Base-by-base conservation (phyloP, 2,329 filamentous ascomycete genomes). In the Microcera coccophila region DNA sequence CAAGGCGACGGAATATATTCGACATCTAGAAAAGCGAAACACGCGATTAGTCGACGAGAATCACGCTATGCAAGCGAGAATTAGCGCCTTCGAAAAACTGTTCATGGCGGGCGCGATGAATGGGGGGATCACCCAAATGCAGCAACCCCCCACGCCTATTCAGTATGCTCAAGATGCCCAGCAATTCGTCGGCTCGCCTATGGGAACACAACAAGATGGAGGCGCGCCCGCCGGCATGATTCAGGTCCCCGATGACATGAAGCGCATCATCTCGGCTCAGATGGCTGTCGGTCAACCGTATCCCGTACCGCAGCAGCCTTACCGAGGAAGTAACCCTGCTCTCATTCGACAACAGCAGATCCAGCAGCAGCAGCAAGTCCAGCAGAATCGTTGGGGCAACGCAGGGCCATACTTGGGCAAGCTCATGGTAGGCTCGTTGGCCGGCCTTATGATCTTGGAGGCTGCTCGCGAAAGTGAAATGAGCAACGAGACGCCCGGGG, bases 1-100 rank as follows among this genome's bases (percentile, higher is more conserved):
- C 52, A 97, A 97, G 65, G 91, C 91, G 3, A 96, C 91, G 5
- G 91, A 97, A 63, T 97, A 97, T 57, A 97, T 97, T 53, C 81
- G 84, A 28, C 90, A 97, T 66, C 71, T 97, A 2, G 91, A 97
- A 65, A 94, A 94, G 69, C 82, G 90, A 11, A 95, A 95, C 57
- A 86, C 82, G 52, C 81, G 86, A 5, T 71, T 96, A 9, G 72
- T 83, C 39, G 88, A 95, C 35, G 90, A 97, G 62, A 90, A 95
- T 59, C 75, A 71, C 21, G 79, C 79, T 12, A 79, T 95, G 69
- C 90, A 91, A 63, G 81, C 82, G 35, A 81, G 88, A 21, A 79
- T 96, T 28, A 80, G 84, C 26, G 81, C 81, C 0, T 85, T 85
- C 44, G 82, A 85, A 60, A 91, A 93, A 60, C 75, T 94, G 14